Base-by-base conservation (phyloP, 768 basidiomycete species). In the Lentinula lateritia region DNA sequence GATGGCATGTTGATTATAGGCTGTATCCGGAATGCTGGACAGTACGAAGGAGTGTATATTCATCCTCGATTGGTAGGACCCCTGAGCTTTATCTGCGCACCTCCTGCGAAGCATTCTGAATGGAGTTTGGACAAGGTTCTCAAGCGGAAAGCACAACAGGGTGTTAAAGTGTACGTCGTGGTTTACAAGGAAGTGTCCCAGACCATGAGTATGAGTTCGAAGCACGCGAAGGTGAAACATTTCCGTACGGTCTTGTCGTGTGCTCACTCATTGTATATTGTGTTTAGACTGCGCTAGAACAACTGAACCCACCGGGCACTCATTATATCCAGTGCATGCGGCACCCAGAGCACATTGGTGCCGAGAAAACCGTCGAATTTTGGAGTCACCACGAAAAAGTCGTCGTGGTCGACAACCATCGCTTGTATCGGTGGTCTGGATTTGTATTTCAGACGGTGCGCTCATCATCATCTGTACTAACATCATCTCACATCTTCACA, bases 1-100 rank as follows among this genome's bases (percentile, higher is more conserved):
- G 96, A 75, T 98, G 92, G 91, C 93, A 95, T 70, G 82, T 96
- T 52, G 95, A 96, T 67, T 98, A 82, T 98, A 90, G 83, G 95
- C 96, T 0, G 71, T 97, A 39, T 93, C 92, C 1, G 93, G 96
- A 74, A 79, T 95, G 74, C 79, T 98, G n/a, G 90, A 91, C 52
- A 83, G 76, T 38, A 91, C 92, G 2, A 82, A 81, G 61, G 90
- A 96, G 68, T 84, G 74, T 35, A 97, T 98, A 69, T 95, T 93
- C 73, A 97, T 98, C 64, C 67, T 91, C 64, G 89, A 92, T 65
- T 92, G 92, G 93, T 95, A 94, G 95, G 63, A 91, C 92, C 0
- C 96, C 96, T 0, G 96, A 98, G 70, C 75, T 98, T 3, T 97
- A 93, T 74, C 87, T 98, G 41, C 88, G 96, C 57, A 10, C 97